These are phyloP conservation scores for Euphrasia confusa DNA, from an alignment of 257 asterid species.

Conservation along the genomic window DNA sequence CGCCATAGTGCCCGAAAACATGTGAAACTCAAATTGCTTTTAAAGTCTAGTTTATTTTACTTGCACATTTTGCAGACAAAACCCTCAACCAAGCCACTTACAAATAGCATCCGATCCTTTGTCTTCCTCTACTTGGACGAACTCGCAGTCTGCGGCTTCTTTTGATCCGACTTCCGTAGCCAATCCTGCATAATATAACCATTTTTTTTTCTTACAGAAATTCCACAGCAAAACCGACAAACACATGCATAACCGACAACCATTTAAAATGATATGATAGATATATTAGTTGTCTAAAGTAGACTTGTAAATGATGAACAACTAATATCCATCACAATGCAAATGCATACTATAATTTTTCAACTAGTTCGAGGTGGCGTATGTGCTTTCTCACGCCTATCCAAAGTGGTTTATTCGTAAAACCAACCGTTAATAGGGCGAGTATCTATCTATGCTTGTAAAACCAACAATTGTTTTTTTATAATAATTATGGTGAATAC, in stretches of 20 bases:
- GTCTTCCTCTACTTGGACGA: slow-evolving; percentile 32
- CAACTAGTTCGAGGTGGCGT: not conserved
- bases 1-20: not conserved
- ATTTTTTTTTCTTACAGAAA: not conserved
- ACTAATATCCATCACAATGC: too few species aligned
- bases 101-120: slow-evolving; percentile 11
- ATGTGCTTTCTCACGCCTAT: too few species aligned
- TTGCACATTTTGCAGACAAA: slow-evolving; percentile 12
- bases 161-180: slow-evolving; percentile 38
- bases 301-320: too few species aligned
- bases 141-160: slow-evolving; percentile 36
- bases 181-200: slow-evolving; percentile 36
- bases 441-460: too few species aligned
- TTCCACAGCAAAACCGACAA: too few species aligned
- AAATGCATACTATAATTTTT: too few species aligned
- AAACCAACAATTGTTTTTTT: not conserved
- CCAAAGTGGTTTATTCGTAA: too few species aligned
- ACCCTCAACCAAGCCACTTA: slow-evolving; percentile 16
- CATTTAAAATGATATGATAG: too few species aligned
- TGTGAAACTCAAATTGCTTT: not conserved
- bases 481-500: not conserved
- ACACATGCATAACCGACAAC: too few species aligned
- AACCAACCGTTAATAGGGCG: too few species aligned
- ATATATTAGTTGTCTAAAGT: too few species aligned
- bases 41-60: slow-evolving; percentile 28